Percentiles rank a stretch among this genome's conserved stretches.
Evolutionary conservation across 768 basidiomycete genomes (phyloP).

Genomic region (Gyrodon lividus): DNA sequence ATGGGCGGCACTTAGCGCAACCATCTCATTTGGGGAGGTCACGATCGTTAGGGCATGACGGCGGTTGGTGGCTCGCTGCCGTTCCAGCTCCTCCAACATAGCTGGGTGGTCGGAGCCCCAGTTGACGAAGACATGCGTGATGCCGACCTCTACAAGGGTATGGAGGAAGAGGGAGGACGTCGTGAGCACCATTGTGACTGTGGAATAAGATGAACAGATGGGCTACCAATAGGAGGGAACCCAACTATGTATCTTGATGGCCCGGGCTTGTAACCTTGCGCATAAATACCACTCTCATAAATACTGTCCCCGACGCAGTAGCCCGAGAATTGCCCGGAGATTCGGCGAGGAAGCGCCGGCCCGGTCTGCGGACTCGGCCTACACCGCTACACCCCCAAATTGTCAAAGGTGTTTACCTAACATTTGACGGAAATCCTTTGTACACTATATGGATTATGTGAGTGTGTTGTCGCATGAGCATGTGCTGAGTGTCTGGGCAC

Average conservation of each 20-base stretch:
- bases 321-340: too few relatives aligned
- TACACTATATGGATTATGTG: too few relatives aligned
- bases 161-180: conserved; percentile 62
- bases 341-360: too few relatives aligned
- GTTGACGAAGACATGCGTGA: conserved; percentile 71
- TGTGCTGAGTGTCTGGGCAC: too few relatives aligned
- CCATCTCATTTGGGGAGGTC: conserved; percentile 77
- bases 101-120: conserved; percentile 79
- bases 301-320: too few relatives aligned
- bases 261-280: not conserved
- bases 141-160: conserved; percentile 52
- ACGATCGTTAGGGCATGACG: conserved; percentile 50
- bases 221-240: not conserved
- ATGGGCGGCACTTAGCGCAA: conserved; percentile 69
- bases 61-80: conserved; percentile 43
- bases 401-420: too few relatives aligned
- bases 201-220: not conserved
- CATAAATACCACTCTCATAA: not conserved
- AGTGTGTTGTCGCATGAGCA: too few relatives aligned
- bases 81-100: conserved; percentile 64
- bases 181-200: conserved; percentile 42
- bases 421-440: too few relatives aligned
- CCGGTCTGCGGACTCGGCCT: too few relatives aligned
- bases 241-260: too few relatives aligned
- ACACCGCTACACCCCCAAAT: too few relatives aligned